Percentiles rank a stretch among this genome's conserved stretches.
Evolutionary conservation across 768 basidiomycete genomes (phyloP).

Genomic region (Russula olivacea): DNA sequence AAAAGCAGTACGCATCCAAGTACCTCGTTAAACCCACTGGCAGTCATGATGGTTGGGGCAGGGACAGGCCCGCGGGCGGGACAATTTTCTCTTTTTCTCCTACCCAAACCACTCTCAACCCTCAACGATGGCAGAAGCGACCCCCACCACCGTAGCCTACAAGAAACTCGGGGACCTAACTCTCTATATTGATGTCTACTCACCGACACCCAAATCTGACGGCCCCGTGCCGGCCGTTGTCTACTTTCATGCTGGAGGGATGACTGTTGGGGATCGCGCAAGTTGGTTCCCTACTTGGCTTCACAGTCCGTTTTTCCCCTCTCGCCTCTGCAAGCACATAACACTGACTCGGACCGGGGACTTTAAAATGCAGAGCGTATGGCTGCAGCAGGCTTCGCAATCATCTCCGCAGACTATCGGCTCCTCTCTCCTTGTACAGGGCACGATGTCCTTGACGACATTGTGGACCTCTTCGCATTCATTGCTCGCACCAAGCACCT

Average conservation of each 20-base stretch:
- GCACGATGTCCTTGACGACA: slow-evolving; percentile 52
- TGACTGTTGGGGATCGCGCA: slow-evolving; percentile 51
- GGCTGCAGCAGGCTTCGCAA: slow-evolving; percentile 43
- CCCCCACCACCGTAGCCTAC: slow-evolving; percentile 32
- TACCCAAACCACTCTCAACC: neutral
- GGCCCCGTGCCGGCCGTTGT: slow-evolving; percentile 31
- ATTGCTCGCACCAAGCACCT: slow-evolving; percentile 28
- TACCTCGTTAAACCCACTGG: neutral
- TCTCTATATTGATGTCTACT: slow-evolving; percentile 36
- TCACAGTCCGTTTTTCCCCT: slow-evolving; percentile 36
- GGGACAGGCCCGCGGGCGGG: neutral
- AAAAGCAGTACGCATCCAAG: neutral
- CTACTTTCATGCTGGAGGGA: slow-evolving; percentile 49
- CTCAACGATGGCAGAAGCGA: neutral
- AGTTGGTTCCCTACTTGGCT: slow-evolving; percentile 69
- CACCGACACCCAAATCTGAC: slow-evolving; percentile 31
- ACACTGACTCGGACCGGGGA: neutral
- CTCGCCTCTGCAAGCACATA: neutral
- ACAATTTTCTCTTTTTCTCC: neutral
- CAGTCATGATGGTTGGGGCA: neutral
- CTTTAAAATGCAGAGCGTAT: slow-evolving; percentile 38
- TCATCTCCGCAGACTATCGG: slow-evolving; percentile 60
- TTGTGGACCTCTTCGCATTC: slow-evolving; percentile 50
- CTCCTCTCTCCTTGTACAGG: slow-evolving; percentile 49
- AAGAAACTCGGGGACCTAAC: slow-evolving; percentile 30